A percentile compares a stretch with the other conserved stretches of the same genome.
Evolutionary conservation across 768 basidiomycete genomes (phyloP).

Genomic region (Sporobolomyces pararoseus): DNA sequence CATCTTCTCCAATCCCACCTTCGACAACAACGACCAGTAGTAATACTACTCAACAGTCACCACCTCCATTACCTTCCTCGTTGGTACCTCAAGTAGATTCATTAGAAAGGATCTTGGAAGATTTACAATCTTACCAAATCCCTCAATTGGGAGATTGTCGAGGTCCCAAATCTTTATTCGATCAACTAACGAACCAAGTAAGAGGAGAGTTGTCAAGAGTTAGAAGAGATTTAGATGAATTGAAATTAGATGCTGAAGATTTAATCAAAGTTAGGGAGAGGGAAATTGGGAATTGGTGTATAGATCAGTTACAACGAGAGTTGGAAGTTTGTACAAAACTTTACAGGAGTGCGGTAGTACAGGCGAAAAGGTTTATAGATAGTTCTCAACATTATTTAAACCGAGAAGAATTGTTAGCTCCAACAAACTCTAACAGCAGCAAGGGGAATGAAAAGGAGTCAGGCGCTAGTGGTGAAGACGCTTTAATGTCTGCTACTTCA

Average conservation of each 20-base stretch:
- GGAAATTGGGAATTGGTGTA: conserved; percentile 54
- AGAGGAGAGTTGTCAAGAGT: conserved; percentile 68
- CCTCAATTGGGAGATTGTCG: conserved; percentile 66
- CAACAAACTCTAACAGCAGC: too few species aligned
- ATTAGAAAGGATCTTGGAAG: conserved; percentile 59
- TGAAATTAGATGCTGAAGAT: conserved; percentile 71
- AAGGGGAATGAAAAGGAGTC: too few species aligned
- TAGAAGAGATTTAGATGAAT: conserved; percentile 63
- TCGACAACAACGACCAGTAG: too few species aligned
- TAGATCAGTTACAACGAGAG: conserved; percentile 53
- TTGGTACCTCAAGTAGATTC: conserved; percentile 24
- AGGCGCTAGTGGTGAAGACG: conserved; percentile 65
- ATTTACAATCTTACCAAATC: conserved; percentile 67
- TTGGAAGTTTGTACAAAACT: conserved; percentile 9
- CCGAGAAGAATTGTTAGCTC: conserved; percentile 21
- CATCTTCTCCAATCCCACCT: not conserved
- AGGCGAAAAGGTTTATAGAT: conserved; percentile 26
- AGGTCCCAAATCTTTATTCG: conserved; percentile 68
- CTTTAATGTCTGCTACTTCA: conserved; percentile 79
- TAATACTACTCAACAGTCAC: too few species aligned
- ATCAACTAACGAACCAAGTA: conserved; percentile 68
- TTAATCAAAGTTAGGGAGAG: conserved; percentile 58
- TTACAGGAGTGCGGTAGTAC: conserved; percentile 28
- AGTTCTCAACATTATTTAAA: conserved; percentile 8
- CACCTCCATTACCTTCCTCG: conserved; percentile 1